A percentile compares a stretch with the other conserved stretches of the same genome.
phyloP scores from a whole-genome alignment of 345 rosid genomes.

The Eucalyptus decipiens region DNA sequence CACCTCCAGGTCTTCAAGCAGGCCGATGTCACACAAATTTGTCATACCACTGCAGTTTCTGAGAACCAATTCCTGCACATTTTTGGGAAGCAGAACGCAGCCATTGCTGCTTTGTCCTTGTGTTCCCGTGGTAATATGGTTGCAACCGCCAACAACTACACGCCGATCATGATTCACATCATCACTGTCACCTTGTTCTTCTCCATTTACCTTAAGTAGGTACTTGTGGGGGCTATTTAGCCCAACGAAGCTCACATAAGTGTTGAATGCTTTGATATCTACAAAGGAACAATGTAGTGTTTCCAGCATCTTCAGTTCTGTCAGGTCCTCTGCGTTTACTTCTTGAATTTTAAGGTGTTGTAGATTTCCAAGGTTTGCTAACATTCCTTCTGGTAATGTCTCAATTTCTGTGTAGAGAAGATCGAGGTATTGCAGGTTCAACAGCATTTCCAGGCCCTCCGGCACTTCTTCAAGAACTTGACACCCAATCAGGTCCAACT shows the following conservation, averaged over 20 bases:
- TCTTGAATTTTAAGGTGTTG: neutral
- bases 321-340: neutral
- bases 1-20: neutral
- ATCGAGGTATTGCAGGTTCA: neutral
- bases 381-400: neutral
- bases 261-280: neutral
- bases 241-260: neutral
- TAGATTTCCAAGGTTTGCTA: neutral
- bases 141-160: neutral
- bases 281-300: neutral
- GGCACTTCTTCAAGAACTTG: neutral
- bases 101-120: neutral
- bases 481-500: neutral
- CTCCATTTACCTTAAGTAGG: neutral
- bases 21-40: neutral
- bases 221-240: neutral
- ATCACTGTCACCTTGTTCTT: neutral
- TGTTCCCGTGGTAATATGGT: neutral
- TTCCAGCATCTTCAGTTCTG: neutral
- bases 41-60: neutral
- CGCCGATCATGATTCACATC: neutral
- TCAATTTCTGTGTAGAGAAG: neutral
- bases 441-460: neutral
- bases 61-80: neutral
- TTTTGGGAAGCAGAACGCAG: neutral